Base-by-base conservation (phyloP, 768 basidiomycete species). In the Cantharellus cinnabarinus region DNA sequence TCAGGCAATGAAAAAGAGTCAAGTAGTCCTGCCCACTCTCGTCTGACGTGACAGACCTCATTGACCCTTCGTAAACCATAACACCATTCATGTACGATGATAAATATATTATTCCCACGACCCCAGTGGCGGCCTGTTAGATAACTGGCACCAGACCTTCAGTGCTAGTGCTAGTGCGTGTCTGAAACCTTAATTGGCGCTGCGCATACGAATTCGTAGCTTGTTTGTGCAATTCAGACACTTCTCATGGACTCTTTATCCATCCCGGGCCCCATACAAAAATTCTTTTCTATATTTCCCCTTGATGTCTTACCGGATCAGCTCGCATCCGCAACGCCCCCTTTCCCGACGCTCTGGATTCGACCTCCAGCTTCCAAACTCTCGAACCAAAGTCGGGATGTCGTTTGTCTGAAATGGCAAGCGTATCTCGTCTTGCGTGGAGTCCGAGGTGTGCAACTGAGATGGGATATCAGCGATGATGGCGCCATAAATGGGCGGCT, bases 391-490 rank as follows among this genome's bases (percentile, higher is more conserved):
- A 86, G 84, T 69, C 68, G 74, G 58, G 87, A 89, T 70, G 81
- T 89, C 64, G 85, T 89, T 64, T 89, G 87, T 67, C 77, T 90
- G 66, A 89, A 87, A 70, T 89, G 87, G 87, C 88, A 90, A 68
- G 85, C 88, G 0, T 88, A 83, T 64, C 73, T 85, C 54, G 81
- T 82, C 35, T 78, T 83, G 54, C 80, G 83, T 60, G 79, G 78
- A 4, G 66, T 84, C 61, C 66, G 64, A 20, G 62, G 68, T 67
- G 48, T 66, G 20, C 39, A 42, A 37, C 50, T 88, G 10, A 78
- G 84, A 50, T 83, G 78, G 71, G 83, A 89, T 68, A 72, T 90
- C 38, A 67, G 76, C 14, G 73, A 78, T 34, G 80, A 84, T 57
- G 88, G 88, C 41, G 82, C 79, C 3, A 69, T 85, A 42, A 83